Base-by-base conservation (phyloP, 345 rosid species). In the Barbarea vulgaris region DNA sequence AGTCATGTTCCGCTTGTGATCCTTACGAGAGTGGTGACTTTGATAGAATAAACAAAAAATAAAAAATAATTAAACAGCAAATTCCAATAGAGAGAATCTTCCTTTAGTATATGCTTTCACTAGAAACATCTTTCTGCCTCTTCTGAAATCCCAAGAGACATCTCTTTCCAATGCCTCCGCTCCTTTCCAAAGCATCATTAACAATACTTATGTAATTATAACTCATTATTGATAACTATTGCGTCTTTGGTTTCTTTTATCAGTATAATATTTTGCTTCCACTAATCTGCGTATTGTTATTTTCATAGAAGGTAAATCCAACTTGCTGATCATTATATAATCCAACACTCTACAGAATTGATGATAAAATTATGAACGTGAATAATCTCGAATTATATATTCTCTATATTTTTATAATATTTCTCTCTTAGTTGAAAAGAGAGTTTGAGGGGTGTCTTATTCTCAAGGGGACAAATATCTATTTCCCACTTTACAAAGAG, bases 401-500 rank as follows among this genome's bases (percentile, higher is more conserved):
- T n/a, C 31, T 21, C 42, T 74, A 11, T 56, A 46, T 7, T 59
- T 8, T n/a, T 19, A 1, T 12, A 69, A 54, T 54, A 73, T 42
- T 3, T 17, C 34, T 76, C 65, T 33, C 24, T 5, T 6, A 9
- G 19, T 18, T 24, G 65, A 53, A 62, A 63, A 62, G 75, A 76
- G 70, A 62, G 70, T 69, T 39, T 28, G 11, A 27, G 62, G 62
- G 53, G 25, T 63, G 53, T 67, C 42, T 76, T 76, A 69, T 76
- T 76, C 50, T 60, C 69, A 60, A 67, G 60, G 78, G 73, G 67
- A 4, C 46, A 50, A 48, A 9, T 8, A 5, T 69, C 31, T 69
- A 50, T 61, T 4, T 61, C 79, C 79, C 70, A 75, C 74, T 67
- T 62, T 76, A 76, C 79, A 76, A 33, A 60, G 79, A 75, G 25